Evolutionary conservation across 306 rosid genomes (phyloP).

Genomic region (Lathyrus tuberosus): DNA sequence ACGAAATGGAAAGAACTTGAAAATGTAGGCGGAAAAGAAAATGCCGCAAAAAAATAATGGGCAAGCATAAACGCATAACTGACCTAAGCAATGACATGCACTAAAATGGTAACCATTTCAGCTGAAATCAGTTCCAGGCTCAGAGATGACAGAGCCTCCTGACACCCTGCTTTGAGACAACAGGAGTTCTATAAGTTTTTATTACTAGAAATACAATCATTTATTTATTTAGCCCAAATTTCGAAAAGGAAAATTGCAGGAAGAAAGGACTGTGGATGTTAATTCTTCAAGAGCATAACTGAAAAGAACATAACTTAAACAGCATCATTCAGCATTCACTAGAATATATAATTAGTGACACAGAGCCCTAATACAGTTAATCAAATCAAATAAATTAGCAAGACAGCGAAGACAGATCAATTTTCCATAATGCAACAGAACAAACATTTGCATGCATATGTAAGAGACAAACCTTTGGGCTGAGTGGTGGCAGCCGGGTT

Average conservation of each 20-base stretch:
- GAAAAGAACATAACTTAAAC: slow-evolving; percentile 45
- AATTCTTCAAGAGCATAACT: slow-evolving; percentile 60
- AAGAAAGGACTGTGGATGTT: slow-evolving; percentile 59
- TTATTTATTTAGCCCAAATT: slow-evolving; percentile 61
- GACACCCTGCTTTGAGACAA: slow-evolving; percentile 99
- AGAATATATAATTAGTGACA: slow-evolving; percentile 22
- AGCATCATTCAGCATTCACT: slow-evolving; percentile 31
- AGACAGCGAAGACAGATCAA: background rate
- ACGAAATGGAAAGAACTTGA: slow-evolving; percentile 47
- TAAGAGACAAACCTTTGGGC: slow-evolving; percentile 65
- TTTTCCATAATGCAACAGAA: slow-evolving; percentile 6
- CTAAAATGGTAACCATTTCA: slow-evolving; percentile 93
- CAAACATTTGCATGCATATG: background rate
- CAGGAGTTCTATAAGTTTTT: slow-evolving; percentile 76
- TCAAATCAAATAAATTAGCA: slow-evolving; percentile 1
- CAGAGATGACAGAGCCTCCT: slow-evolving; percentile 94
- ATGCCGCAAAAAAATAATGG: slow-evolving; percentile 66
- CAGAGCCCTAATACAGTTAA: slow-evolving; percentile 16
- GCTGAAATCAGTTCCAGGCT: slow-evolving; percentile 96
- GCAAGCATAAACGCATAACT: slow-evolving; percentile 73
- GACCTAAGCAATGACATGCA: slow-evolving; percentile 91
- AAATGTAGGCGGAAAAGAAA: slow-evolving; percentile 63
- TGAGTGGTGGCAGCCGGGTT: slow-evolving; percentile 55
- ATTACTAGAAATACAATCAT: slow-evolving; percentile 45
- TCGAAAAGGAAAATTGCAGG: slow-evolving; percentile 63